These are phyloP conservation scores for Pleurotus cornucopiae DNA, from an alignment of 768 basidiomycete genomes.

Conservation along the genomic window DNA sequence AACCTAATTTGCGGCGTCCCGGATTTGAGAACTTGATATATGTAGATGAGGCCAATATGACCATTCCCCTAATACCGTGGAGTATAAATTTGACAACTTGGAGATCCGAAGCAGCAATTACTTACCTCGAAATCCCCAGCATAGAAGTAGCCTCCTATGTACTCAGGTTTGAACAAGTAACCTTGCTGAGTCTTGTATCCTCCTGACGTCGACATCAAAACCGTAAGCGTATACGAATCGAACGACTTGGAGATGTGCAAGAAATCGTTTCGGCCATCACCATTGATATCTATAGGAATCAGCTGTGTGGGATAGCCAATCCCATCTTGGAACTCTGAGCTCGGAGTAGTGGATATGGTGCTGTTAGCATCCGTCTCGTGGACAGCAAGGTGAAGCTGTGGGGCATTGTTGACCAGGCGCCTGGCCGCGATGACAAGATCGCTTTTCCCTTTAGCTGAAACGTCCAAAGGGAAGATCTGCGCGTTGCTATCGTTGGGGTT, in stretches of 20 bases:
- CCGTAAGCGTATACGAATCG: background rate
- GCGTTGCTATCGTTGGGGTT: background rate
- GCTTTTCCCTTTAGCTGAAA: background rate
- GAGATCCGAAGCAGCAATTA: too few species aligned
- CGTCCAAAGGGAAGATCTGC: constrained; percentile 1
- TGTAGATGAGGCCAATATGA: constrained; percentile 2
- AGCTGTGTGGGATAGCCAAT: constrained; percentile 3
- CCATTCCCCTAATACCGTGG: background rate
- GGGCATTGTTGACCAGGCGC: background rate
- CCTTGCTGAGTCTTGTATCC: background rate
- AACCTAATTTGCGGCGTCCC: constrained; percentile 4
- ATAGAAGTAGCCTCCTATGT: constrained; percentile 3
- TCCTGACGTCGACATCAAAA: background rate
- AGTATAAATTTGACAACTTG: background rate
- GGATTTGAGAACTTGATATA: constrained; percentile 3
- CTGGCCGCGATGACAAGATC: constrained; percentile 2
- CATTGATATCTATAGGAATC: constrained; percentile 1
- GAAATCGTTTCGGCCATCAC: constrained; percentile 5
- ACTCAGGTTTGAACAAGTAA: background rate
- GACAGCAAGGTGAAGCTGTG: background rate
- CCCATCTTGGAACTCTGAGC: background rate
- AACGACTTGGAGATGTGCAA: background rate
- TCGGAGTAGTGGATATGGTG: background rate
- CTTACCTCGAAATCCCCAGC: constrained; percentile 3
- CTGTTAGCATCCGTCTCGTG: constrained; percentile 1